Evolutionary conservation across 306 rosid species (phyloP), one percentile per base, ranked within the genome.

Genomic region (Acacia crassicarpa): DNA sequence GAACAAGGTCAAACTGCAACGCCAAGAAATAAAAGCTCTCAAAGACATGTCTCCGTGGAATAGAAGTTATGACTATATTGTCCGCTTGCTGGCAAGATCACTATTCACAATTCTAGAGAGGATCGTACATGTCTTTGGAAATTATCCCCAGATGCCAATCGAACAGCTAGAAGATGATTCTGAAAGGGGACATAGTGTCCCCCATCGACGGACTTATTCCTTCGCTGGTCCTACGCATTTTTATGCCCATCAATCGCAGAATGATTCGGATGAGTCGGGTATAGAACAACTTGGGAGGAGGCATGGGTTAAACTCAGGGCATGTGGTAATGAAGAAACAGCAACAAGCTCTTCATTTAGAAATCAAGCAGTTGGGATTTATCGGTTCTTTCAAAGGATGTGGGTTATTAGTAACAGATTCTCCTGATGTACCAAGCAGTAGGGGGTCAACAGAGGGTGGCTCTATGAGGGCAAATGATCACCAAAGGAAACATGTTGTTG

Each of bases 21-120:
- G 87, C 33, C 90, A 91, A 38, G 89, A 88, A 83, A 97, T 93
- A 80, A 81, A 76, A 75, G 87, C 63, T 81, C 76, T 93, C 48
- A 89, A 78, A 84, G 89, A 77, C 72, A 83, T 86, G 88, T 86
- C 94, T 44, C 97, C 96, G 0, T 95, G 98, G 98, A 88, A 78
- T 69, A 89, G 96, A 89, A 89, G 67, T n/a, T 85, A 89, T 51
- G 97, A 91, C 74, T 95, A 95, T 74, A 33, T 86, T 80, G 91
- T 92, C 11, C 83, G 98, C 67, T 88, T 95, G 85, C 79, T 95
- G 63, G 91, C 87, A 78, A 89, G 99, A 82, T 93, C 99, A 6
- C 82, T 92, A 38, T 91, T 89, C 65, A 93, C 99, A 8, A 85
- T 95, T 32, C 76, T 91, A 1, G 93, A 91, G 82, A 92, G 97